These are phyloP conservation scores for Letharia columbiana DNA, from an alignment of 495 filamentous ascomycete genomes.

Conservation along the genomic window DNA sequence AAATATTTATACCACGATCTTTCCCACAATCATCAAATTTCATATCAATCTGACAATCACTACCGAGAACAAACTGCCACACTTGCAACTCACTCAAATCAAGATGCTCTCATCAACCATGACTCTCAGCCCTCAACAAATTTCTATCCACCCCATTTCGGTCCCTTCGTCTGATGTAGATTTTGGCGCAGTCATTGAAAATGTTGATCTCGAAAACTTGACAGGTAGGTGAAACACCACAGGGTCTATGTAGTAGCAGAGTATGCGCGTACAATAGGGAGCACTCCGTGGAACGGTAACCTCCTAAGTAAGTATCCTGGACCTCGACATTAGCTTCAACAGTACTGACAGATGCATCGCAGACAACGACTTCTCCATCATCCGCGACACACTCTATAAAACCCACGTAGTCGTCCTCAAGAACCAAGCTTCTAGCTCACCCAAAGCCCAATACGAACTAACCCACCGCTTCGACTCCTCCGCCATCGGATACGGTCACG, in stretches of 20 bases:
- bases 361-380: slow-evolving; percentile 52
- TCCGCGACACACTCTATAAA: slow-evolving; percentile 52
- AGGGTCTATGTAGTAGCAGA: slow-evolving; percentile 13
- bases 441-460: slow-evolving; percentile 60
- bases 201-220: slow-evolving; percentile 51
- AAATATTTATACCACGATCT: neutral
- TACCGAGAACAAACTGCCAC: neutral
- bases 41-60: neutral
- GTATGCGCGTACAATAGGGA: slow-evolving; percentile 30
- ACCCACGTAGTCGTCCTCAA: slow-evolving; percentile 62
- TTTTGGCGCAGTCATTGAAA: slow-evolving; percentile 50
- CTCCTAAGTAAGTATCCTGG: slow-evolving; percentile 39
- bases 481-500: slow-evolving; percentile 59
- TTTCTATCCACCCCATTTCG: slow-evolving; percentile 25
- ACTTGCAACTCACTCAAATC: neutral
- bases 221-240: slow-evolving; percentile 32
- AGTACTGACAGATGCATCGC: slow-evolving; percentile 11
- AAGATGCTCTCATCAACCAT: neutral
- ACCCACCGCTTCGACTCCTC: slow-evolving; percentile 61
- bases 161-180: slow-evolving; percentile 38
- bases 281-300: slow-evolving; percentile 49
- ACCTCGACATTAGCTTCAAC: neutral
- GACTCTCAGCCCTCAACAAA: slow-evolving; percentile 2
- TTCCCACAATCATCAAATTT: neutral
- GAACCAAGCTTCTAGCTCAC: slow-evolving; percentile 50